Conservation (phyloP, 2,329 filamentous ascomycete genomes). For the Venturia nashicola region DNA sequence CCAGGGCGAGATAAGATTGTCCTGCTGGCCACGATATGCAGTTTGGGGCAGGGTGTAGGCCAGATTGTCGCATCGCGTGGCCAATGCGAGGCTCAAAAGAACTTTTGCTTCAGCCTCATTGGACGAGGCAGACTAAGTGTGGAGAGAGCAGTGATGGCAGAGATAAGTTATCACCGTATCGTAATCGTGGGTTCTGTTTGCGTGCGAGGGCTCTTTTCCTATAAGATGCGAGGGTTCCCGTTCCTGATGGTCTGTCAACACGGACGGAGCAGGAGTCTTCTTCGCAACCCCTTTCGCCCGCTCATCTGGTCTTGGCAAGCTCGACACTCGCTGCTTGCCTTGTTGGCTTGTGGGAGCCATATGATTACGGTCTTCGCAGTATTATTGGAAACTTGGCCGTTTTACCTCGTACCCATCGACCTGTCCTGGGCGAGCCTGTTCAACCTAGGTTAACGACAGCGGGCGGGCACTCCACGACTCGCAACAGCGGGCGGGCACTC, state of each 20-base stretch:
- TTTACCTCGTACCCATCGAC: neutral
- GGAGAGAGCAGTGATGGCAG: neutral
- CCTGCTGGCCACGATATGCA: neutral
- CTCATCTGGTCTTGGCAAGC: neutral
- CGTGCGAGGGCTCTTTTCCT: neutral
- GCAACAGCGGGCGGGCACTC: neutral
- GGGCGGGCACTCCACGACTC: neutral
- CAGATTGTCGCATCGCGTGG: neutral
- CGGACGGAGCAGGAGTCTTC: neutral
- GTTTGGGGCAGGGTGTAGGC: neutral
- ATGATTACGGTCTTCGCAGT: neutral
- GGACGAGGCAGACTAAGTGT: neutral
- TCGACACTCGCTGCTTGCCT: neutral
- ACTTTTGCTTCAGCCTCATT: conserved; percentile 1
- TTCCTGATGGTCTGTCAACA: no score
- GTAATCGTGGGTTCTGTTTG: neutral
- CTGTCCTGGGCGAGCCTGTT: neutral
- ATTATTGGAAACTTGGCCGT: neutral
- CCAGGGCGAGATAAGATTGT: neutral
- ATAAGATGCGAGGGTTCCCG: neutral
- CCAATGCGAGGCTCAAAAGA: conserved; percentile 2
- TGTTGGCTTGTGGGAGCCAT: neutral
- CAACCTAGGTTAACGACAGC: neutral
- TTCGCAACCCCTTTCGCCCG: neutral
- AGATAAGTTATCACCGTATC: conserved; percentile 2